Base-by-base conservation (phyloP, 768 basidiomycete genomes). In the Auricularia sp. region DNA sequence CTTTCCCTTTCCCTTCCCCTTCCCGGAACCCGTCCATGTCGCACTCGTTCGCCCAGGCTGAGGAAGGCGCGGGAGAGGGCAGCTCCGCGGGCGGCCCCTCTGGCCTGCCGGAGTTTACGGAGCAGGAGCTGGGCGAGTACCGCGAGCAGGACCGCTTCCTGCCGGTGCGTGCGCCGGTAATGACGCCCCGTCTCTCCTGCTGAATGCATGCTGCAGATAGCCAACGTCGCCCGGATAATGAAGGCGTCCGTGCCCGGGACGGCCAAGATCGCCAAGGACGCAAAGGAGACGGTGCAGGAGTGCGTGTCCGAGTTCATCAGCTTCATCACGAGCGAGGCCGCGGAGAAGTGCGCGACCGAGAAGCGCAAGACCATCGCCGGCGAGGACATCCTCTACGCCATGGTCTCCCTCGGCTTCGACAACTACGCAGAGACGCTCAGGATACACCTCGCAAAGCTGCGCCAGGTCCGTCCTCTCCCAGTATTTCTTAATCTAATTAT, bases 281-380 rank as follows among this genome's bases (percentile, higher is more conserved):
- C 94, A 56, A 98, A 98, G 74, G 96, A 98, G 77, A 94, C 92
- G 76, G 93, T 98, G 53, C 96, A 98, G 74, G 96, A 98, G 77
- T 97, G 95, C 76, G 93, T 97, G 64, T 93, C 91, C 53, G 96
- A 98, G 78, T 98, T 97, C 80, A 98, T 98, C 74, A 87, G 87
- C 70, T 98, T 98, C 82, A 93, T 98, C 78, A 97, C 95, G 35
- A 91, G 88, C 54, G 96, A 98, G 75, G 96, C 96, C 3, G 93
- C 92, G 16, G 96, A 98, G 75, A 93, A 93, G 71, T 95, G 93
- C 68, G 84, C 90, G 72, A 80, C 90, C 69, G 95, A 98, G 79
- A 98, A 98, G 77, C 83, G 96, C 67, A 98, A 98, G 80, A 98
- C 96, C 65, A 94, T 98, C 54, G 94, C 93, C 12, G 96, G 96